Conservation (phyloP, 2,329 filamentous ascomycete species). For the Ustulina deusta region DNA sequence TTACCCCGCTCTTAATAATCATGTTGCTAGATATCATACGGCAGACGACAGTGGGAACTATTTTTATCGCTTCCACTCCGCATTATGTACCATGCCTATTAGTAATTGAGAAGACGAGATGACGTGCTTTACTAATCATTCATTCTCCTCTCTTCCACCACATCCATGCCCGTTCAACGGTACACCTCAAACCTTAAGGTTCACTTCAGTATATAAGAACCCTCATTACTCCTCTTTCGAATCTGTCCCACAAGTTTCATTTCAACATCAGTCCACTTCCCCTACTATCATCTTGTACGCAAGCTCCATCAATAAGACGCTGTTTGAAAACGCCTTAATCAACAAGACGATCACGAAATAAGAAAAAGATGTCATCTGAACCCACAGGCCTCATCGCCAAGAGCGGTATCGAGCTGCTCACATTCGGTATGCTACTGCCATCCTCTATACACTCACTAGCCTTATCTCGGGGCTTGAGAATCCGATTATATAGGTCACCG, state of each 20-base stretch:
- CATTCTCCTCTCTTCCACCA: constrained; percentile 7
- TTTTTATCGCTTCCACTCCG: background rate
- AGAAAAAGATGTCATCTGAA: constrained; percentile 51
- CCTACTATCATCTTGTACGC: background rate
- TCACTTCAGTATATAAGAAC: constrained; percentile 43
- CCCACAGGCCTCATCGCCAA: constrained; percentile 70
- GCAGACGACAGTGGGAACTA: background rate
- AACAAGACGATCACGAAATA: constrained; percentile 24
- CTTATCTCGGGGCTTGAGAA: background rate
- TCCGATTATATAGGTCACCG: background rate
- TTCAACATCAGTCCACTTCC: background rate
- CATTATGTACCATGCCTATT: background rate
- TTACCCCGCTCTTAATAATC: background rate
- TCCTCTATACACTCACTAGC: background rate
- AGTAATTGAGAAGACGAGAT: constrained; percentile 23
- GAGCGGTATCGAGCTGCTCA: constrained; percentile 74
- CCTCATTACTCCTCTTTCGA: constrained; percentile 20
- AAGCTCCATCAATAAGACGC: background rate
- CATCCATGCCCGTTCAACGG: constrained; percentile 35
- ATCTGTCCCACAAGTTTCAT: background rate
- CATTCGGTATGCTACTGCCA: constrained; percentile 55
- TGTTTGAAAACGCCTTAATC: background rate
- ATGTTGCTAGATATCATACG: background rate
- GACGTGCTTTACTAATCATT: constrained; percentile 18
- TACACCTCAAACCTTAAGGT: constrained; percentile 24